Evolutionary conservation across 257 asterid genomes (phyloP), one percentile per base, ranked within the genome.

Genomic region (Solanum neorickii): DNA sequence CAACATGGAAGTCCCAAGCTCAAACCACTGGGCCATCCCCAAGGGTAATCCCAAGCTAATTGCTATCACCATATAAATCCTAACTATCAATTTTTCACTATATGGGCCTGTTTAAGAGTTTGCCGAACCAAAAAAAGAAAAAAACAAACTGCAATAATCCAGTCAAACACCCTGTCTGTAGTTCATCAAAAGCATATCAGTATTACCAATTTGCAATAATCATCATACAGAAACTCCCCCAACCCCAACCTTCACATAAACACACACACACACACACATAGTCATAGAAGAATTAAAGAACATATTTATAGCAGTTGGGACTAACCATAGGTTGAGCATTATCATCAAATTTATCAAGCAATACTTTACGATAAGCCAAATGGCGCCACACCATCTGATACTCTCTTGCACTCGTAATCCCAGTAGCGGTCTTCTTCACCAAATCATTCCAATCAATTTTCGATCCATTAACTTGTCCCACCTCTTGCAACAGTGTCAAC

Each of bases 311-410:
- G 9, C 15, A 46, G 65, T 78, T 44, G 66, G 85, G 82, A 52
- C 93, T 87, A 31, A 94, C 99, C 92, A 91, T 29, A 78, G 94
- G 97, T 86, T 89, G 78, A 15, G 93, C 89, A 84, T 65, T 93
- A 76, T 85, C 85, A n/a, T 90, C 93, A 12, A 87, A 56, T 52
- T 86, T 90, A 87, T 95, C 96, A 3, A 68, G 72, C 89, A 96
- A 92, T 86, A 91, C 86, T 70, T 94, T 89, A 1, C 93, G 95
- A 88, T 96, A 96, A 10, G 99, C 98, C 88, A 96, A 91, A 91
- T 94, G 96, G 65, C 99, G 96, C 98, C 98, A 96, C 66, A 96
- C 87, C 94, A 89, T 92, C 74, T 93, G 99, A 86, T 93, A 95
- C 91, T 96, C 99, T 86, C 94, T 92, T 5, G 98, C 95, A 89